Percentiles rank a stretch among this genome's conserved stretches.
Conservation (phyloP, 2,329 filamentous ascomycete species). For the Clarireedia hainanense region DNA sequence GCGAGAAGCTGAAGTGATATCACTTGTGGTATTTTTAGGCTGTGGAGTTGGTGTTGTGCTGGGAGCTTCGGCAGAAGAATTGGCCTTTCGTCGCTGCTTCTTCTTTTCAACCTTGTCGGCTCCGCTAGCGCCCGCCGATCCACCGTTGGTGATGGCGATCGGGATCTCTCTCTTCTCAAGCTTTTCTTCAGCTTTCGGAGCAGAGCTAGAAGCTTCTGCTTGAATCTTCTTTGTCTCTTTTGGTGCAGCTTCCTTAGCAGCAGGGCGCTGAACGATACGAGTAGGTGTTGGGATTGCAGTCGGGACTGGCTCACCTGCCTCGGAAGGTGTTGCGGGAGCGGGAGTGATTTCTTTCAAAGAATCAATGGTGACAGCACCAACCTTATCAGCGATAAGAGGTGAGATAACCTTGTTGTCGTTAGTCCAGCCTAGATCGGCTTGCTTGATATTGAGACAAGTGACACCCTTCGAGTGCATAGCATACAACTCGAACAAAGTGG, state of each 20-base stretch:
- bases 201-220: conserved; percentile 14
- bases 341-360: conserved; percentile 43
- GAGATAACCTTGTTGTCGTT: conserved; percentile 81
- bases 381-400: conserved; percentile 66
- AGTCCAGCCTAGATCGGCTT: conserved; percentile 86
- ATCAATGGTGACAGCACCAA: conserved; percentile 66
- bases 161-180: conserved; percentile 25
- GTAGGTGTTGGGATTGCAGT: conserved; percentile 20
- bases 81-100: conserved; percentile 61
- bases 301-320: conserved; percentile 6
- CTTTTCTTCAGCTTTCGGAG: conserved; percentile 33
- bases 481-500: conserved; percentile 85
- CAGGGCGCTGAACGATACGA: conserved; percentile 23
- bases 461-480: conserved; percentile 97
- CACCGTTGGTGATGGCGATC: conserved; percentile 18
- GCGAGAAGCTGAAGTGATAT: conserved; percentile 25
- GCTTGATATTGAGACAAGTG: conserved; percentile 79
- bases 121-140: conserved; percentile 19
- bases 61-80: conserved; percentile 27
- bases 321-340: conserved; percentile 7
- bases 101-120: conserved; percentile 56
- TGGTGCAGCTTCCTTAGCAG: conserved; percentile 19
- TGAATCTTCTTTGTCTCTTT: conserved; percentile 26
- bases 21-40: conserved; percentile 26
- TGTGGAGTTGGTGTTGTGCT: conserved; percentile 12